These are phyloP conservation scores for Gleditsia sinensis DNA, from an alignment of 306 rosid species.

Conservation along the genomic window DNA sequence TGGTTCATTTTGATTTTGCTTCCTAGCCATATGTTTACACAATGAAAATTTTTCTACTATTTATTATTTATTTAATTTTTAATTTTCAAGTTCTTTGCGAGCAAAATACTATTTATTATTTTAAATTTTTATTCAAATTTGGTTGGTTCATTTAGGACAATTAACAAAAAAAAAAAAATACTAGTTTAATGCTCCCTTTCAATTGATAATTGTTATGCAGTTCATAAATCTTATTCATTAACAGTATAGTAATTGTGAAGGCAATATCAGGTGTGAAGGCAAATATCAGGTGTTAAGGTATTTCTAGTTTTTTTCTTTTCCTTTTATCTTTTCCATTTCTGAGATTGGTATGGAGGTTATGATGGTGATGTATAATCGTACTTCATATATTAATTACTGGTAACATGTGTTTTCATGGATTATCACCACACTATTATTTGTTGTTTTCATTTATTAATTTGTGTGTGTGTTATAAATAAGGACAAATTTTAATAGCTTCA, in stretches of 20 bases:
- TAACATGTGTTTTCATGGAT: neutral
- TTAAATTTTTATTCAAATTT: neutral
- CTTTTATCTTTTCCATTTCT: neutral
- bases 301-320: constrained; percentile 20
- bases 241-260: constrained; percentile 32
- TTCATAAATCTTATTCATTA: neutral
- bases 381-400: neutral
- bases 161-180: neutral
- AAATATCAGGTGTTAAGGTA: constrained; percentile 97
- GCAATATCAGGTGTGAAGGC: constrained; percentile 96
- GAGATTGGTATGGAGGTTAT: neutral
- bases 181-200: neutral
- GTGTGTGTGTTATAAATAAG: too few relatives aligned
- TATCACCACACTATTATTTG: neutral
- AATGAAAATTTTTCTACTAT: too few relatives aligned
- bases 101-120: too few relatives aligned
- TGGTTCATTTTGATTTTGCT: too few relatives aligned
- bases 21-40: too few relatives aligned
- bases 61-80: too few relatives aligned
- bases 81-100: too few relatives aligned
- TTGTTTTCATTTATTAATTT: too few relatives aligned
- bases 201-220: neutral
- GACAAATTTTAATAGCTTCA: too few relatives aligned
- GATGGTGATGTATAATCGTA: neutral
- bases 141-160: neutral